Base-by-base conservation (phyloP, 768 basidiomycete genomes). In the Boletus reticulatus region DNA sequence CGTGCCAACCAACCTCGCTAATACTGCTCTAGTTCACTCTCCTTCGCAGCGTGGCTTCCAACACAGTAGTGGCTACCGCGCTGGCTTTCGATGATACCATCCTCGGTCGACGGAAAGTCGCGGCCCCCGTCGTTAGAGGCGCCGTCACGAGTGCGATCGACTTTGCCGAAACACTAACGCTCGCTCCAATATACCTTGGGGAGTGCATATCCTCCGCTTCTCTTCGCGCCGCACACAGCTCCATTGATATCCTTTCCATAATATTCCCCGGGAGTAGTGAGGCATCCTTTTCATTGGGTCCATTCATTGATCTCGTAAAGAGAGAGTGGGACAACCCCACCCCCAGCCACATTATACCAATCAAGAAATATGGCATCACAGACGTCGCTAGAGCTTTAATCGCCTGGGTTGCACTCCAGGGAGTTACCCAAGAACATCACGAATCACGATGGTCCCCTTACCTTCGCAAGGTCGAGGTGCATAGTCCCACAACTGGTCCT, bases 381-480 rank as follows among this genome's bases (percentile, higher is more conserved):
- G 82, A 88, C 55, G 79, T 90, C 14, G 82, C 82, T 19, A 78
- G 81, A 53, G 89, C 88, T 0, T 78, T 94, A 20, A 79, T 89
- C 8, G 89, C 84, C 1, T 93, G 90, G 89, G 86, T 86, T 6
- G 83, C 88, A 1, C 73, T 94, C 41, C 92, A 93, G 63, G 85
- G 87, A 34, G 84, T 90, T 42, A 94, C 92, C 1, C 83, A 86
- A 63, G 84, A 89, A 62, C 89, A 85, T 80, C 87, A 89, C 60
- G 89, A 93, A 66, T 77, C 79, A 65, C 74, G 72, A 42, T 89
- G 89, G 88, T 80, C 87, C 51, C 75, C 76, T 60, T 73, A 80
- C 64, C 75, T 92, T 57, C 79, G 75, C 52, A 89, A 92, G 67
- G 80, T 92, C 20, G 77, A 83, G 56, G 79, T 87, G 50, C 79